Evolutionary conservation across 2,329 filamentous ascomycete species (phyloP), one percentile per base, ranked within the genome.

Genomic region (Cladosporium sp.): DNA sequence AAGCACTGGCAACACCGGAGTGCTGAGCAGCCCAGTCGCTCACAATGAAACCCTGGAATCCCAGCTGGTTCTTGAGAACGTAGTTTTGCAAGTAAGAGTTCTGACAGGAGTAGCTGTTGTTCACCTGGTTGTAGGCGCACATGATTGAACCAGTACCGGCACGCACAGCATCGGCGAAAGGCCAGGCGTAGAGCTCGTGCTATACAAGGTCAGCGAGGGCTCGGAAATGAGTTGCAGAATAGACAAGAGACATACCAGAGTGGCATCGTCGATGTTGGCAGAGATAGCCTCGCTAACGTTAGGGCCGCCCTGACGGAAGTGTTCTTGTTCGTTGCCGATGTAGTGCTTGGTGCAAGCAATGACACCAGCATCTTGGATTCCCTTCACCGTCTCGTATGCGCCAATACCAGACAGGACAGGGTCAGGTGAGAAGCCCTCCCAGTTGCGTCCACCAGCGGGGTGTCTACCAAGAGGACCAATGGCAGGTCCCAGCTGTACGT

Each of bases 321-420:
- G 70, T 76, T 87, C 76, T 71, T 90, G 88, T 69, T 88, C 86
- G 63, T 89, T 86, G 45, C 72, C 78, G 51, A 86, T 78, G 60
- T 75, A 85, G 65, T 91, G 87, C 75, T 91, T 92, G 40, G 85
- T 85, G 61, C 85, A 90, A 53, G 90, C 88, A 69, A 95, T 85
- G 47, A 92, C 80, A 65, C 88, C 88, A 12, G 84, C 82, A 61
- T 84, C 80, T 64, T 95, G 90, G 38, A 94, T 91, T 53, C 90
- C 90, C 63, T 80, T 78, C 53, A 94, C 78, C 1, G 85, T 87
- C 63, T 86, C 77, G 32, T 81, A 81, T 58, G 91, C 84, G 48
- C 82, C 81, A 55, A 84, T 73, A 46, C 86, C 90, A 46, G 87
- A 83, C 47, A 90, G 74, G 12, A 85, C 84, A 0, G 88, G 88